phyloP scores from a whole-genome alignment of 306 rosid species.

The Ammopiptanthus mongolicus region DNA sequence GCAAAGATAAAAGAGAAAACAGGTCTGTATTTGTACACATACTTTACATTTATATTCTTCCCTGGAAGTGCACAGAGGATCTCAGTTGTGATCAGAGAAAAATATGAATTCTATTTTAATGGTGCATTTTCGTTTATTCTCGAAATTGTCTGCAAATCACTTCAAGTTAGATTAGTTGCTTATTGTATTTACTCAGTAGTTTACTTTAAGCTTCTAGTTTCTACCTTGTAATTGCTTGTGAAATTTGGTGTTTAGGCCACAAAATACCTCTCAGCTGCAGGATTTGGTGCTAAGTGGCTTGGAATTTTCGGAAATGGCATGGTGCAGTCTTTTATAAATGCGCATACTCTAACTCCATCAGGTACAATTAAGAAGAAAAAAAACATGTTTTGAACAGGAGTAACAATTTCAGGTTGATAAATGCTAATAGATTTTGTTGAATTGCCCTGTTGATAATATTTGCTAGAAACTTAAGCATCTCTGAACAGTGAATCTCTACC shows the following conservation, averaged over 20 bases:
- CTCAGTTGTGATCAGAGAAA: background rate
- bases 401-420: background rate
- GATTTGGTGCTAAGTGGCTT: constrained; percentile 92
- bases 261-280: constrained; percentile 86
- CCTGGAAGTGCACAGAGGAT: background rate
- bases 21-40: background rate
- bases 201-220: constrained; percentile 9
- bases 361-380: constrained; percentile 43
- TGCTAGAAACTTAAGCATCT: background rate
- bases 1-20: background rate
- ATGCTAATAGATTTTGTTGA: constrained; percentile 5
- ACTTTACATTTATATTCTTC: background rate
- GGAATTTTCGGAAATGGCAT: constrained; percentile 86
- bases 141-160: background rate
- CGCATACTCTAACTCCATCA: constrained; percentile 59
- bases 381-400: background rate
- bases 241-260: constrained; percentile 62
- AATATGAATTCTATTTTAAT: background rate
- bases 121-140: constrained; percentile 13
- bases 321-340: constrained; percentile 86
- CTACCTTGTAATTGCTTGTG: constrained; percentile 22
- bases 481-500: background rate
- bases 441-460: background rate
- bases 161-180: constrained; percentile 17
- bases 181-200: background rate